These are phyloP conservation scores for Solanum sitiens DNA, from an alignment of 257 asterid species.

Conservation along the genomic window DNA sequence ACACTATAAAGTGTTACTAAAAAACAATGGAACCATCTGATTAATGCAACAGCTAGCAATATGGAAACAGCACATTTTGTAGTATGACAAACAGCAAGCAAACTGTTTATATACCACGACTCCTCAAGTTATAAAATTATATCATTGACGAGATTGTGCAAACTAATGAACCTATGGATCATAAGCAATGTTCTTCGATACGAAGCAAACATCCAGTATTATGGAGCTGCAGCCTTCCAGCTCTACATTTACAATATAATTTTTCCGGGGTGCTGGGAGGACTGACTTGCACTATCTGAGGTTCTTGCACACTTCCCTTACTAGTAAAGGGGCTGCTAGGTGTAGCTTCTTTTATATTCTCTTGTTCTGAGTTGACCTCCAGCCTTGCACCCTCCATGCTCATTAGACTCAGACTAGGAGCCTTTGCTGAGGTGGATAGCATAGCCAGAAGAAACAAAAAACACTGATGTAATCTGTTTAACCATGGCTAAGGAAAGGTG, in stretches of 20 bases:
- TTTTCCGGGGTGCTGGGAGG: not conserved
- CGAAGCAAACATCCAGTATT: not conserved
- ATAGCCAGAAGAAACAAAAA: not conserved
- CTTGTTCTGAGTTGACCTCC: not conserved
- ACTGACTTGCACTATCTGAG: not conserved
- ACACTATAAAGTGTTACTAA: slow-evolving; percentile 59
- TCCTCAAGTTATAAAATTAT: not conserved
- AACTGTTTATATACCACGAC: not conserved
- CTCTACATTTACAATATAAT: not conserved
- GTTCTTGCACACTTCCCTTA: not conserved
- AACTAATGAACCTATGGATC: not conserved
- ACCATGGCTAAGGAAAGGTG: not conserved
- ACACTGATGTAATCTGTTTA: not conserved
- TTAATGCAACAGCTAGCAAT: not conserved
- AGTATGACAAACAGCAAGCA: not conserved
- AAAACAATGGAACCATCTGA: slow-evolving; percentile 5
- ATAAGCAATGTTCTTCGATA: not conserved
- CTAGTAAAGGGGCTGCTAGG: not conserved
- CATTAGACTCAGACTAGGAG: not conserved
- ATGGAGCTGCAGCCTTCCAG: not conserved
- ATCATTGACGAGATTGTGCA: not conserved
- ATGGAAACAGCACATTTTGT: not conserved
- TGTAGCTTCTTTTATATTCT: not conserved
- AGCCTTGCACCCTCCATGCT: not conserved
- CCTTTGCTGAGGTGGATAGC: not conserved